A percentile compares a stretch with the other conserved stretches of the same genome.
Evolutionary conservation across 371 early-diverging fungal species (phyloP).

Genomic region (Mucor plumbeus): DNA sequence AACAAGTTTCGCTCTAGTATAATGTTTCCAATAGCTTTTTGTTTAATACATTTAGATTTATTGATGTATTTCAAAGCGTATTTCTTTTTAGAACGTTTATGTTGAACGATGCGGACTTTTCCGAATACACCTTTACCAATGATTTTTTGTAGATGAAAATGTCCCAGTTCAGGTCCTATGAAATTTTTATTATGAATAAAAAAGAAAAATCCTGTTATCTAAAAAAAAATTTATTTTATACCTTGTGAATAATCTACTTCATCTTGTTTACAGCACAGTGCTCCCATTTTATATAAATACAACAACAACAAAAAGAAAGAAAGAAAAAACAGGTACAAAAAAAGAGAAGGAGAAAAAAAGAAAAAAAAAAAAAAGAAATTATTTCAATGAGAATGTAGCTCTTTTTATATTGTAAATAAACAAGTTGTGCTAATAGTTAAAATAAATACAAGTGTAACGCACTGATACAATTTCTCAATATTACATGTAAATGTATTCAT

Average conservation of each 20-base stretch:
- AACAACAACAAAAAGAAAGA: not conserved
- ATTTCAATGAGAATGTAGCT: slow-evolving; percentile 2
- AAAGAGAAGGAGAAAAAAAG: not conserved
- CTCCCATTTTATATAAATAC: slow-evolving; percentile 23
- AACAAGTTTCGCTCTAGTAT: slow-evolving; percentile 57
- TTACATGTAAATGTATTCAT: slow-evolving; percentile 8
- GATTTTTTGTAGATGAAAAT: slow-evolving; percentile 66
- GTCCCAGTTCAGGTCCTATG: slow-evolving; percentile 53
- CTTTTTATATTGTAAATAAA: not conserved
- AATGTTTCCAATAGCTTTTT: slow-evolving; percentile 54
- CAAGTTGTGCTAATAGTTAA: slow-evolving; percentile 1
- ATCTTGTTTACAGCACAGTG: slow-evolving; percentile 27
- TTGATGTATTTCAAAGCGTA: slow-evolving; percentile 65
- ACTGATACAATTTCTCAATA: slow-evolving; percentile 11
- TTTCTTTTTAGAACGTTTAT: slow-evolving; percentile 61
- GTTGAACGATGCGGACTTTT: slow-evolving; percentile 70
- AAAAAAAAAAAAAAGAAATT: slow-evolving; percentile 9
- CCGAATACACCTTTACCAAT: slow-evolving; percentile 61
- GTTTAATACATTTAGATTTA: slow-evolving; percentile 56
- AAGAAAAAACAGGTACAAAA: slow-evolving; percentile 10
- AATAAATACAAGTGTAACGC: slow-evolving; percentile 16
- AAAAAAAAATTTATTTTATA: not conserved
- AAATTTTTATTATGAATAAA: not conserved
- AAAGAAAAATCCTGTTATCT: not conserved
- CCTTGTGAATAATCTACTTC: slow-evolving; percentile 25